Percentiles rank a stretch among this genome's conserved stretches.
Conservation (phyloP, 2,329 filamentous ascomycete genomes). For the Polytolypa hystricis region DNA sequence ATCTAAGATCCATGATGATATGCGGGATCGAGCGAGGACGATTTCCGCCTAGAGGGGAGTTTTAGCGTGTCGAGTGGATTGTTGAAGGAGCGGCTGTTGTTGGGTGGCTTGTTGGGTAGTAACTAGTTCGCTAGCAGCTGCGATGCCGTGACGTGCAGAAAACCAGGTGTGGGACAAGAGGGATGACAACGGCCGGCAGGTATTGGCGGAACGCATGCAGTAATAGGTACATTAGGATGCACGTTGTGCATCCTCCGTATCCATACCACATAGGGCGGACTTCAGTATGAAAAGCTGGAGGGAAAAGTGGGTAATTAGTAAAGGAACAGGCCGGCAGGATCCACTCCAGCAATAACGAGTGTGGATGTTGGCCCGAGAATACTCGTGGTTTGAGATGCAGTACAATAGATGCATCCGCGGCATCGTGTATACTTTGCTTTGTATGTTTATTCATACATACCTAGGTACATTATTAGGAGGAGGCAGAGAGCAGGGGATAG, state of each 20-base stretch:
- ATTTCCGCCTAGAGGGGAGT: not conserved
- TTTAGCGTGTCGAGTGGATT: not conserved
- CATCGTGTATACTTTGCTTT: too few species aligned
- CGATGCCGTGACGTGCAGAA: not conserved
- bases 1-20: not conserved
- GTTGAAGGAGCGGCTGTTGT: not conserved
- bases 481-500: too few species aligned
- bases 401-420: too few species aligned
- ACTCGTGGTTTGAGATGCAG: too few species aligned
- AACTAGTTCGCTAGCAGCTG: not conserved
- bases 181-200: not conserved
- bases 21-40: not conserved
- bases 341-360: not conserved
- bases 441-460: too few species aligned
- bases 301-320: not conserved
- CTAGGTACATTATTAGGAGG: too few species aligned
- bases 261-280: not conserved
- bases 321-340: not conserved
- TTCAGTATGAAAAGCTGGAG: not conserved
- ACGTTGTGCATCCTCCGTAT: too few species aligned
- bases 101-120: conserved; percentile 1
- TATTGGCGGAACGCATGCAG: not conserved
- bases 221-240: too few species aligned
- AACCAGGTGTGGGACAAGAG: not conserved
- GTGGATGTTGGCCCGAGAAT: too few species aligned